A percentile compares a stretch with the other conserved stretches of the same genome.
Evolutionary conservation across 768 basidiomycete species (phyloP).

Genomic region (Pisolithus tinctorius): DNA sequence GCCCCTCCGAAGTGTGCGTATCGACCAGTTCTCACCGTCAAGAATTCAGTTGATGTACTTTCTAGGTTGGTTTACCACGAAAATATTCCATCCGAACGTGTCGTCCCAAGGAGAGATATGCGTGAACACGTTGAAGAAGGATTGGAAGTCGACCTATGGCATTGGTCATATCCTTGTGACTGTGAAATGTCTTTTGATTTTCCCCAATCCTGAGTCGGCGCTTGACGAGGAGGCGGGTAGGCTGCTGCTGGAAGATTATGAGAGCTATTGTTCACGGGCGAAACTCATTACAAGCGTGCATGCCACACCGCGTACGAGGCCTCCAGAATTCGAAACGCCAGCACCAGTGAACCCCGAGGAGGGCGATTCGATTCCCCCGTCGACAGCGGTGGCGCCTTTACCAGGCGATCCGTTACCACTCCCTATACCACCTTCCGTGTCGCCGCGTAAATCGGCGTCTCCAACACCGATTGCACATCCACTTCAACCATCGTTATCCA

Average conservation of each 20-base stretch:
- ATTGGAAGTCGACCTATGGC: constrained; percentile 90
- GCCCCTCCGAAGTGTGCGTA: constrained; percentile 86
- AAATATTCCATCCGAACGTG: constrained; percentile 97
- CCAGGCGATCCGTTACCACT: constrained; percentile 23
- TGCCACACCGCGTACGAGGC: constrained; percentile 72
- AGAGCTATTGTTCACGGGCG: constrained; percentile 80
- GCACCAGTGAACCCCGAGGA: constrained; percentile 21
- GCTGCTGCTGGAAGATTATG: constrained; percentile 83
- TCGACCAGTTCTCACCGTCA: not conserved
- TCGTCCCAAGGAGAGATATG: constrained; percentile 88
- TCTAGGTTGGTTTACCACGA: constrained; percentile 83
- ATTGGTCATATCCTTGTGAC: constrained; percentile 89
- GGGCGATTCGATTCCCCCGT: constrained; percentile 9
- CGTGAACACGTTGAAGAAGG: constrained; percentile 95
- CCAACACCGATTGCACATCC: constrained; percentile 34
- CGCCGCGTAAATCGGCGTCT: constrained; percentile 37
- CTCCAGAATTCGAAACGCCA: constrained; percentile 61
- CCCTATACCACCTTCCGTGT: constrained; percentile 35
- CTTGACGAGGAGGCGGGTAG: constrained; percentile 96
- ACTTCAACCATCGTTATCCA: constrained; percentile 30
- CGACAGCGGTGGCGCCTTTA: constrained; percentile 15
- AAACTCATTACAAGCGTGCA: constrained; percentile 88
- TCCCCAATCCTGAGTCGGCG: constrained; percentile 94
- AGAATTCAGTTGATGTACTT: constrained; percentile 3
- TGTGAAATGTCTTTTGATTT: constrained; percentile 92